Conservation (phyloP, 1,284 basidiomycete genomes). For the Ustilago xerochloae region DNA sequence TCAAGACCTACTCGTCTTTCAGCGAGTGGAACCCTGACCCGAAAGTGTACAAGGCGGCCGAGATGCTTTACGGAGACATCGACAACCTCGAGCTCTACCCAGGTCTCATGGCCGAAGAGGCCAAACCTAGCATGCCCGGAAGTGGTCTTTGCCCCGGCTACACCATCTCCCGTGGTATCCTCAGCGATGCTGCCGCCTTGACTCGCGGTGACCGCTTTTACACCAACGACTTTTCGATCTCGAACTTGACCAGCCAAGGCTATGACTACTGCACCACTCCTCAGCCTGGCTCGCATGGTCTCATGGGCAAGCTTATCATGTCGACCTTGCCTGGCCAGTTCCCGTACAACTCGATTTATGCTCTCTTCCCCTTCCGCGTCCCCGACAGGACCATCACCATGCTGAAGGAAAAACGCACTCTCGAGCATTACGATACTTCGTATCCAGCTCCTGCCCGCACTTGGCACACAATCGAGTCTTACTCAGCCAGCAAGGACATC, state of each 20-base stretch:
- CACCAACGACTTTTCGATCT: slow-evolving; percentile 82
- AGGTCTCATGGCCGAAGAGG: slow-evolving; percentile 73
- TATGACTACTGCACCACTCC: slow-evolving; percentile 33
- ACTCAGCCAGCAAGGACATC: slow-evolving; percentile 35
- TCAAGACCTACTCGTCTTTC: slow-evolving; percentile 68
- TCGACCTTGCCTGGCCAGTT: slow-evolving; percentile 46
- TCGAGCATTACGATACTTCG: slow-evolving; percentile 71
- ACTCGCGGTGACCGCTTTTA: slow-evolving; percentile 85
- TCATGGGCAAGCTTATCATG: slow-evolving; percentile 52
- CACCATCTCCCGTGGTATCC: slow-evolving; percentile 85
- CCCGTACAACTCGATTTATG: slow-evolving; percentile 49
- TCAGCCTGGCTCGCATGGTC: slow-evolving; percentile 38
- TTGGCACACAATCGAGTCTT: slow-evolving; percentile 45
- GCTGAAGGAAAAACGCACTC: slow-evolving; percentile 75
- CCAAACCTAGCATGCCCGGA: slow-evolving; percentile 80
- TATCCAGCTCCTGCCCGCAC: slow-evolving; percentile 23
- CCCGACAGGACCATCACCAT: slow-evolving; percentile 70
- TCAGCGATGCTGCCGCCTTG: slow-evolving; percentile 85
- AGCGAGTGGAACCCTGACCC: slow-evolving; percentile 84
- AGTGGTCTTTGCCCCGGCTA: slow-evolving; percentile 82
- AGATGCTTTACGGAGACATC: slow-evolving; percentile 73
- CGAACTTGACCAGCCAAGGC: slow-evolving; percentile 75
- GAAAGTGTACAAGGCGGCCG: slow-evolving; percentile 78
- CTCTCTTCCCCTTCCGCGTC: slow-evolving; percentile 76
- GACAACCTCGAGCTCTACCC: slow-evolving; percentile 82